Base-by-base conservation (phyloP, 108 stramenopile species). In the Fragilaria crotonensis region DNA sequence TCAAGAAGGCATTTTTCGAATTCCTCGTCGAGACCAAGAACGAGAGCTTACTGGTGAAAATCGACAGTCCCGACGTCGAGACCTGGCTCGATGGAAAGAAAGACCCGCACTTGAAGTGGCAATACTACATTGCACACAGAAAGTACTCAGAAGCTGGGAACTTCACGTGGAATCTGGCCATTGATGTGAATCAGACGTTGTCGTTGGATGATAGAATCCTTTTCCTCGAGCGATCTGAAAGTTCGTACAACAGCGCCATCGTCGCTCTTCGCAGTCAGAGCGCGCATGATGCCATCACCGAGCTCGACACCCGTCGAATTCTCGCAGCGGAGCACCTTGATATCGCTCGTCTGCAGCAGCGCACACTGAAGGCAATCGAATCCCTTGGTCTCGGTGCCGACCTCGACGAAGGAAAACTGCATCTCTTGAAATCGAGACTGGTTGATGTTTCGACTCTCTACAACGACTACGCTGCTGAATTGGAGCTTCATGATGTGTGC, bases 401-500 rank as follows among this genome's bases (percentile, higher is more conserved):
- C 17, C 48, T 76, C 20, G 73, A 75, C 18, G 45, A 72, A 3
- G 70, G 60, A 1, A 68, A 85, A 32, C 31, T 77, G 41, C 67
- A 70, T 52, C 64, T 66, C 17, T 57, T 94, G 28, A 51, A 63
- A 30, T 63, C 54, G 36, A 55, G 57, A 17, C 70, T 95, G 21
- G 54, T 88, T 46, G 60, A 66, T 44, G 78, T 80, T 9, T 79
- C 80, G 4, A 78, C 78, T 19, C 57, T 95, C 11, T 87, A 86
- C 76, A 94, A 91, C 56, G 79, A 84, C 7, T 89, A 75, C 67
- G 77, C 87, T 7, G 67, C 64, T 5, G 68, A 69, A 0, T 64
- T 84, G 48, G 71, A 76, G 52, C 73, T 91, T 25, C 89, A 74
- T 59, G 88, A 90, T 52, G 56, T 78, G 28, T 95, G 90, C 41